A percentile compares a stretch with the other conserved stretches of the same genome.
Conservation (phyloP, 345 rosid species). For the Reutealis trisperma region DNA sequence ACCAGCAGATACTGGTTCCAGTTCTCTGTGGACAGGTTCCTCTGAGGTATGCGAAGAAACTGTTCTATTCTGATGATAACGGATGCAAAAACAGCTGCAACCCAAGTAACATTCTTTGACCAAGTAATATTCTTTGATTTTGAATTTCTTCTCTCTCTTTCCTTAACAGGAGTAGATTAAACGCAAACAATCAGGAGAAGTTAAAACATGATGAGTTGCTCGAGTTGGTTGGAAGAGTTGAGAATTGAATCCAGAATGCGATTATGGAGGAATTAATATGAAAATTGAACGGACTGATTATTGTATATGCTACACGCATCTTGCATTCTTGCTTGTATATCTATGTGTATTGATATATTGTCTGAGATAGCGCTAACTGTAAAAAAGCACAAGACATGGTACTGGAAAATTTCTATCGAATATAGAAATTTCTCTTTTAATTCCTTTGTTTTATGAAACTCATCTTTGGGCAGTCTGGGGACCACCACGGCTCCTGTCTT, state of each 20-base stretch:
- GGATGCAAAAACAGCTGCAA: neutral
- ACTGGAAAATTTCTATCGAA: neutral
- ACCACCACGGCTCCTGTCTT: no score
- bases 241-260: neutral
- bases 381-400: neutral
- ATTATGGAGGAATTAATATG: neutral
- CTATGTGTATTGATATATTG: slow-evolving; percentile 3
- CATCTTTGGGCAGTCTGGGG: no score
- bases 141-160: neutral
- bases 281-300: slow-evolving; percentile 2
- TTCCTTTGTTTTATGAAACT: no score
- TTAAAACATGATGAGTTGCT: neutral
- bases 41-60: slow-evolving; percentile 45
- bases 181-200: neutral
- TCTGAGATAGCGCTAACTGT: slow-evolving; percentile 10
- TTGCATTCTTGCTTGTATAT: slow-evolving; percentile 1
- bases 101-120: neutral
- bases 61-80: neutral
- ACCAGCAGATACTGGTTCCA: slow-evolving; percentile 44
- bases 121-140: neutral
- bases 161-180: slow-evolving; percentile 23
- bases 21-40: slow-evolving; percentile 33
- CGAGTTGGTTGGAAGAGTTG: neutral
- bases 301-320: slow-evolving; percentile 7
- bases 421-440: slow-evolving; percentile 1